phyloP scores from a whole-genome alignment of 2,329 filamentous ascomycete species.

The Trichoderma breve region DNA sequence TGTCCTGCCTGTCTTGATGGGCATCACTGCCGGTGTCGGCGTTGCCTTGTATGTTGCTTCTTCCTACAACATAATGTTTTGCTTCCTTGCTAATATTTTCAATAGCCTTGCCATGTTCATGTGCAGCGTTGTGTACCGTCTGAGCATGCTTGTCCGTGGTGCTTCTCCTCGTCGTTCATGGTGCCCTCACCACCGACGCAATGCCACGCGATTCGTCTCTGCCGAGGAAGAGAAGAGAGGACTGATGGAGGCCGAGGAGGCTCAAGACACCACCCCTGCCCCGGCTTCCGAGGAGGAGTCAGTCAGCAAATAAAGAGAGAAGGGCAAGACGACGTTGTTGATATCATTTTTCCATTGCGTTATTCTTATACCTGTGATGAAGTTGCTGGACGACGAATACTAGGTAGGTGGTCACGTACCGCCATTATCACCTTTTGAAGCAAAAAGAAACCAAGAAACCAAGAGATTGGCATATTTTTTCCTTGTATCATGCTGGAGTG shows the following conservation, averaged over 20 bases:
- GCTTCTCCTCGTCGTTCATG: constrained; percentile 19
- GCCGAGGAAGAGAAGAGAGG: constrained; percentile 49
- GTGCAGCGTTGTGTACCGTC: constrained; percentile 58
- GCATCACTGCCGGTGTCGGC: constrained; percentile 65
- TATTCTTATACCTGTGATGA: constrained; percentile 6
- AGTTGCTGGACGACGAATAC: neutral
- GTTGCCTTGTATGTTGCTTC: constrained; percentile 57
- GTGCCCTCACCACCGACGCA: constrained; percentile 19
- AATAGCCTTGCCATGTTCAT: constrained; percentile 61
- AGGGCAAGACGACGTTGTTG: neutral
- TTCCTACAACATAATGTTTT: neutral
- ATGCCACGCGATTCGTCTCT: neutral
- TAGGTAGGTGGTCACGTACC: neutral
- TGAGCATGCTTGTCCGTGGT: constrained; percentile 51
- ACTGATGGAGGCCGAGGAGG: constrained; percentile 42
- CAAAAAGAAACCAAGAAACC: neutral
- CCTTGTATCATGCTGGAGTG: neutral
- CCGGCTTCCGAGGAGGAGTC: constrained; percentile 30
- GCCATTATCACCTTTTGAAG: neutral
- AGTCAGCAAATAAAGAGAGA: constrained; percentile 8
- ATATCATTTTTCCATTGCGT: constrained; percentile 14
- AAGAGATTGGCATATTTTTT: neutral
- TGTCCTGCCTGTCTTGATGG: constrained; percentile 65
- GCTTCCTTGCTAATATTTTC: constrained; percentile 29
- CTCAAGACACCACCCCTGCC: constrained; percentile 29